Evolutionary conservation across 306 rosid species (phyloP).

Genomic region (Corylus avellana): DNA sequence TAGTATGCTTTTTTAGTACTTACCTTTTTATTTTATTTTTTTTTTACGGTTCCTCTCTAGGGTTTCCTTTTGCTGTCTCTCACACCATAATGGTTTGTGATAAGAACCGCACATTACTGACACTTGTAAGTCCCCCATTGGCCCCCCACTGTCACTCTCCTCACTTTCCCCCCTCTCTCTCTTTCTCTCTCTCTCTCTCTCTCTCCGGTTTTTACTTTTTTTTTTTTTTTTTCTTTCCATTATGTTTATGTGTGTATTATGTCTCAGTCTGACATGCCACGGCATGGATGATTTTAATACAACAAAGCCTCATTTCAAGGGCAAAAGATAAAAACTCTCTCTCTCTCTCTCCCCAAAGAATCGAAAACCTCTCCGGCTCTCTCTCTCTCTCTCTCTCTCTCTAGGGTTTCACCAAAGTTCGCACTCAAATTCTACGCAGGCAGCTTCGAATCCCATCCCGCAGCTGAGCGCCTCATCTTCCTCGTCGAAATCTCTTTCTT

Average conservation of each 20-base stretch:
- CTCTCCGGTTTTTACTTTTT: slow-evolving; percentile 6
- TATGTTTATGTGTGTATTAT: slow-evolving; percentile 25
- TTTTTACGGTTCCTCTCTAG: slow-evolving; percentile 40
- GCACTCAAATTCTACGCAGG: slow-evolving; percentile 49
- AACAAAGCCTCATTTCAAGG: slow-evolving; percentile 46
- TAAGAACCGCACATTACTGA: slow-evolving; percentile 51
- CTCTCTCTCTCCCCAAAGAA: slow-evolving; percentile 37
- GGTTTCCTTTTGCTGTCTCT: slow-evolving; percentile 63
- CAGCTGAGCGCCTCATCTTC: slow-evolving; percentile 25
- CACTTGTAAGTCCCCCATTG: slow-evolving; percentile 36
- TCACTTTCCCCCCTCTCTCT: slow-evolving; percentile 30
- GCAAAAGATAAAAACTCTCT: slow-evolving; percentile 48
- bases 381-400: slow-evolving; percentile 31
- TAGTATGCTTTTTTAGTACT: not conserved
- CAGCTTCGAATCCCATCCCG: slow-evolving; percentile 41
- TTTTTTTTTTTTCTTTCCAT: not conserved
- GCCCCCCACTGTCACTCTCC: not conserved
- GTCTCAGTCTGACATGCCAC: slow-evolving; percentile 34
- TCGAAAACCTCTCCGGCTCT: slow-evolving; percentile 46
- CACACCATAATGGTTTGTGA: slow-evolving; percentile 45
- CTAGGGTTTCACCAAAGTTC: slow-evolving; percentile 75
- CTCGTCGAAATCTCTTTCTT: slow-evolving; percentile 28
- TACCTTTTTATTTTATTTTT: not conserved
- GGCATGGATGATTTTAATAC: slow-evolving; percentile 33
- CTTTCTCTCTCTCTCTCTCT: slow-evolving; percentile 10